These are phyloP conservation scores for Penium margaritaceum DNA, from an alignment of 139 green algal species.

Conservation along the genomic window DNA sequence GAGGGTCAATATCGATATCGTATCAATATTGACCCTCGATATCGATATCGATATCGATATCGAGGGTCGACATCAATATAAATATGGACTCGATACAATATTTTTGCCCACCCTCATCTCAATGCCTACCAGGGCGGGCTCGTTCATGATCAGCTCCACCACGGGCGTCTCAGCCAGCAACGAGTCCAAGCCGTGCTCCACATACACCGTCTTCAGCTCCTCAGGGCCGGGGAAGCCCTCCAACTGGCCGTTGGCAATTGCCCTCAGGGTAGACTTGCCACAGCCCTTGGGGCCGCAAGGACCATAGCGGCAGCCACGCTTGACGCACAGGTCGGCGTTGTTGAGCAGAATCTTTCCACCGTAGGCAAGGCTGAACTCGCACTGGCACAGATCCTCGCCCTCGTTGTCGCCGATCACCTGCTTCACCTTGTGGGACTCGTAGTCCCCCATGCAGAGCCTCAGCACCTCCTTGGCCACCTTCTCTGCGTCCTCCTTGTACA, in stretches of 20 bases:
- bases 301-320: constrained; percentile 49
- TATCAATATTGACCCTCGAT: too few species aligned
- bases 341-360: constrained; percentile 55
- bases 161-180: constrained; percentile 30
- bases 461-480: constrained; percentile 16
- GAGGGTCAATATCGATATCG: too few species aligned
- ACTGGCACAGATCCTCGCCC: constrained; percentile 49
- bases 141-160: constrained; percentile 49
- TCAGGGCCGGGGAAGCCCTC: constrained; percentile 47
- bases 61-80: too few species aligned
- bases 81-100: too few species aligned
- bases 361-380: constrained; percentile 52
- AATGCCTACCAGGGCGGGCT: constrained; percentile 7
- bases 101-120: too few species aligned
- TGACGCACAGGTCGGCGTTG: constrained; percentile 51
- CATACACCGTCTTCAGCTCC: constrained; percentile 46
- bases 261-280: constrained; percentile 51
- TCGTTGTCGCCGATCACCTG: constrained; percentile 41
- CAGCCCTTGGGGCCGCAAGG: constrained; percentile 50
- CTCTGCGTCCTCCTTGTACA: constrained; percentile 14
- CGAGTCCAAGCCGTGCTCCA: constrained; percentile 49
- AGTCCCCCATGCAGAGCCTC: constrained; percentile 26
- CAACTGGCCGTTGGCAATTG: constrained; percentile 52
- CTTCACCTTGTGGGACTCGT: constrained; percentile 36
- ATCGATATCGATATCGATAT: too few species aligned